phyloP scores from a whole-genome alignment of 768 basidiomycete species.

The Termitomyces sp. region DNA sequence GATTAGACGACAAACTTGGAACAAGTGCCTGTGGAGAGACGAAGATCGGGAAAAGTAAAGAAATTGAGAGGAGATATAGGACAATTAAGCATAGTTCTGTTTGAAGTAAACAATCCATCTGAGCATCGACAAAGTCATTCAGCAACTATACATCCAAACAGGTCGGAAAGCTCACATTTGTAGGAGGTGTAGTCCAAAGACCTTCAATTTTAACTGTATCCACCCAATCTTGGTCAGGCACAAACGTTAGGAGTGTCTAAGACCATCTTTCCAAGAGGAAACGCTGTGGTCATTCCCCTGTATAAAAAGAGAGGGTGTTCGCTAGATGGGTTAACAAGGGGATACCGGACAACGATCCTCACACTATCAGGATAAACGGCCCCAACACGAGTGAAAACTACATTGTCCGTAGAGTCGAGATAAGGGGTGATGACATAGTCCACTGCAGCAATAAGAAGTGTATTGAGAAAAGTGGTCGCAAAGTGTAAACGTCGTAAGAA shows the following conservation, averaged over 20 bases:
- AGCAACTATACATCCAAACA: constrained; percentile 3
- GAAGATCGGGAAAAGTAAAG: constrained; percentile 73
- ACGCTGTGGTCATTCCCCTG: constrained; percentile 33
- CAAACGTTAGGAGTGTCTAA: constrained; percentile 36
- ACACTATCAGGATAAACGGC: constrained; percentile 62
- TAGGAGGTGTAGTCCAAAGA: constrained; percentile 71
- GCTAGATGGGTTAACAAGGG: constrained; percentile 32
- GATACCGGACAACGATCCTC: constrained; percentile 64
- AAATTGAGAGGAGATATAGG: constrained; percentile 53
- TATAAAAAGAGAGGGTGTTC: constrained; percentile 39
- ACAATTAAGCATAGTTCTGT: constrained; percentile 47
- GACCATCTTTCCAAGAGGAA: constrained; percentile 54
- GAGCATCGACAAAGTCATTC: constrained; percentile 1
- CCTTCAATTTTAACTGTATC: constrained; percentile 47
- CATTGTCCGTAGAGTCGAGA: constrained; percentile 48
- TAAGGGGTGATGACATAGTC: constrained; percentile 59
- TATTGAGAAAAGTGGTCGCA: constrained; percentile 30
- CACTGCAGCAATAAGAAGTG: constrained; percentile 27
- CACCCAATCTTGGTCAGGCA: constrained; percentile 53
- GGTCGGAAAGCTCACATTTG: constrained; percentile 49
- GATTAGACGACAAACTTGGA: constrained; percentile 71
- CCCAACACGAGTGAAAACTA: constrained; percentile 67
- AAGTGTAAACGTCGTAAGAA: constrained; percentile 26
- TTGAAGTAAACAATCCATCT: constrained; percentile 44
- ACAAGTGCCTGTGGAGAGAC: constrained; percentile 46